phyloP scores from a whole-genome alignment of 2,329 filamentous ascomycete species.

The Aspergillus thermomutatus region DNA sequence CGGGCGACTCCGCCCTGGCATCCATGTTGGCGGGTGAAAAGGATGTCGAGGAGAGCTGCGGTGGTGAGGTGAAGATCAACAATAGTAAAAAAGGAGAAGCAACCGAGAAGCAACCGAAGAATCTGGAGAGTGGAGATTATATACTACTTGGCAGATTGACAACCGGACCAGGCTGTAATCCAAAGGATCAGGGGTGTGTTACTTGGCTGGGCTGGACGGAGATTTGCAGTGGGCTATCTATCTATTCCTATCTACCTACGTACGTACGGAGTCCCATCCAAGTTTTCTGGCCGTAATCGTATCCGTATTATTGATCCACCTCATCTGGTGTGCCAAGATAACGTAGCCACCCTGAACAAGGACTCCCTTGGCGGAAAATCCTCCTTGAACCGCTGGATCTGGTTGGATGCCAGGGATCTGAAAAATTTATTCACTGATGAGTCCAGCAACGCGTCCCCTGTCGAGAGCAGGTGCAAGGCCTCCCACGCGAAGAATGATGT shows the following conservation, averaged over 20 bases:
- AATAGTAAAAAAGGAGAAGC: background rate
- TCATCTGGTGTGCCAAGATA: background rate
- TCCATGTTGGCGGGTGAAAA: background rate
- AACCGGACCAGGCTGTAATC: background rate
- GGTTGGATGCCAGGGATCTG: background rate
- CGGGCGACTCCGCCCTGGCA: conserved; percentile 14
- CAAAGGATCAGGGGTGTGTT: background rate
- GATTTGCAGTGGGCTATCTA: no score
- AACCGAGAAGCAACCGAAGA: background rate
- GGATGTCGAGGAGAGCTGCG: background rate
- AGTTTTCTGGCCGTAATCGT: background rate
- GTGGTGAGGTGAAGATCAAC: background rate
- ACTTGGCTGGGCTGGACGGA: background rate
- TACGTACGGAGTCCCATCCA: no score
- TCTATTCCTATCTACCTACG: no score
- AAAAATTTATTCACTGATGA: background rate
- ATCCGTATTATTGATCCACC: background rate
- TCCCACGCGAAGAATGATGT: background rate
- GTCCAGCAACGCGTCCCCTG: background rate
- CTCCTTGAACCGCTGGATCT: background rate
- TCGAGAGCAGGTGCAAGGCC: background rate
- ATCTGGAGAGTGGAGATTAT: background rate
- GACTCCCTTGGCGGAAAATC: background rate
- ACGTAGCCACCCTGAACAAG: background rate
- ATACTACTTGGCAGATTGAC: background rate